Base-by-base conservation (phyloP, 495 filamentous ascomycete genomes). In the Durotheca rogersii region DNA sequence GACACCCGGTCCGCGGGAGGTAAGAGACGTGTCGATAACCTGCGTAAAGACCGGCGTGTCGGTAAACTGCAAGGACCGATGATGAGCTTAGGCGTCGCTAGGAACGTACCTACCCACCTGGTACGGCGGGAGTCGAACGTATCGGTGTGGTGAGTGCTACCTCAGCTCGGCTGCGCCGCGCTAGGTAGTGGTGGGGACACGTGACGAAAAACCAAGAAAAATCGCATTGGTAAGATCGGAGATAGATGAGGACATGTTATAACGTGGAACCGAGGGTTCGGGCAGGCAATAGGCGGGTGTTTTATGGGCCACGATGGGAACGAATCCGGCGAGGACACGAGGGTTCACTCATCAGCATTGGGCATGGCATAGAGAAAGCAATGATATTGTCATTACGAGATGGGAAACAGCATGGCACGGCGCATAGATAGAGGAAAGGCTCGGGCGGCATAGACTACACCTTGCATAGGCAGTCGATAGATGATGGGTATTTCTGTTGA, bases 331-430 rank as follows among this genome's bases (percentile, higher is more conserved):
- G 16, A 40, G 40, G 31, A 18, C 27, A 34, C 9, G 40, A 37
- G 15, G 23, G 9, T 4, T 23, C 19, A 19, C 23, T 44, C 23
- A 34, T 50, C 49, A 19, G 44, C 14, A 43, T 27, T 34, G 6
- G 44, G 25, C 27, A 56, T 44, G 10, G n/a, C 20, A 49, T 16
- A 39, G 38, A 49, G 18, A 40, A 33, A 38, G 39, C 2, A n/a
- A n/a, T n/a, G n/a, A n/a, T n/a, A n/a, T n/a, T n/a, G 33, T 1
- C 5, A 12, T 7, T 27, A 16, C 29, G 25, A 7, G 30, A 4
- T 39, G 14, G 34, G 33, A 29, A 23, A 37, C 37, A 36, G 25
- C 23, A 47, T 47, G 7, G 40, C 18, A 37, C 44, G 14, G 40
- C 48, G 32, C 38, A 45, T 52, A 45, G 40, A 52, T 14, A 25